A percentile compares a stretch with the other conserved stretches of the same genome.
Conservation (phyloP, 2,329 filamentous ascomycete genomes). For the Orbilia blumenaviensis region DNA sequence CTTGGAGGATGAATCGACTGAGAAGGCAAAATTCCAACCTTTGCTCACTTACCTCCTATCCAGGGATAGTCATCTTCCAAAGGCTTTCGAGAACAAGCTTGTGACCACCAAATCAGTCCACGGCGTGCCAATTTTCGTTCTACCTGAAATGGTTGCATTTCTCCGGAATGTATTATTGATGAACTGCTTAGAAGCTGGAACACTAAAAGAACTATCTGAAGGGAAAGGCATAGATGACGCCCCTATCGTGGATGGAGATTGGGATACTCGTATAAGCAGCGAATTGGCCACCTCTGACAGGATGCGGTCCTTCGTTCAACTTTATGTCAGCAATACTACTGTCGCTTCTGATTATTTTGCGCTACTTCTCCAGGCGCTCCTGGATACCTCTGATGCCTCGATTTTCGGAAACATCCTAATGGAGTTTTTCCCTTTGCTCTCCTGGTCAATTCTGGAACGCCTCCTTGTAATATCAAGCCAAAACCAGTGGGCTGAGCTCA, state of each 20-base stretch:
- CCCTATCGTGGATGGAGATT: slow-evolving; percentile 76
- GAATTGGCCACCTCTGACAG: slow-evolving; percentile 72
- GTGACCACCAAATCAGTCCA: slow-evolving; percentile 1
- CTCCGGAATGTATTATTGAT: slow-evolving; percentile 43
- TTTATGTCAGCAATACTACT: slow-evolving; percentile 27
- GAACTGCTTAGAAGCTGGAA: slow-evolving; percentile 28
- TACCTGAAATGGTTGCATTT: slow-evolving; percentile 47
- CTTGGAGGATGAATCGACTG: slow-evolving; percentile 9
- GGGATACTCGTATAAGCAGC: slow-evolving; percentile 81
- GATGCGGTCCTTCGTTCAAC: slow-evolving; percentile 52
- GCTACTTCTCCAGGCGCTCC: slow-evolving; percentile 14
- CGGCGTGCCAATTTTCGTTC: slow-evolving; percentile 54
- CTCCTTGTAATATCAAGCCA: slow-evolving; percentile 22
- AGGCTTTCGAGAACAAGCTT: slow-evolving; percentile 57
- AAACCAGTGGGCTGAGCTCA: slow-evolving; percentile 43
- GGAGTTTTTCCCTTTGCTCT: slow-evolving; percentile 47
- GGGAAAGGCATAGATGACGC: slow-evolving; percentile 62
- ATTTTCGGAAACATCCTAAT: slow-evolving; percentile 31
- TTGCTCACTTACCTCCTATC: slow-evolving; percentile 64
- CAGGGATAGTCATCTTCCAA: slow-evolving; percentile 58
- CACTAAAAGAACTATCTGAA: background rate
- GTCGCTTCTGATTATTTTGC: slow-evolving; percentile 30
- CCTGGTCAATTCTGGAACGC: slow-evolving; percentile 34
- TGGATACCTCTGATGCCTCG: slow-evolving; percentile 26
- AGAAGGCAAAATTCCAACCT: slow-evolving; percentile 63